Percentiles rank a stretch among this genome's conserved stretches.
phyloP scores from a whole-genome alignment of 441 rosid species.

The Geranium incanum region DNA sequence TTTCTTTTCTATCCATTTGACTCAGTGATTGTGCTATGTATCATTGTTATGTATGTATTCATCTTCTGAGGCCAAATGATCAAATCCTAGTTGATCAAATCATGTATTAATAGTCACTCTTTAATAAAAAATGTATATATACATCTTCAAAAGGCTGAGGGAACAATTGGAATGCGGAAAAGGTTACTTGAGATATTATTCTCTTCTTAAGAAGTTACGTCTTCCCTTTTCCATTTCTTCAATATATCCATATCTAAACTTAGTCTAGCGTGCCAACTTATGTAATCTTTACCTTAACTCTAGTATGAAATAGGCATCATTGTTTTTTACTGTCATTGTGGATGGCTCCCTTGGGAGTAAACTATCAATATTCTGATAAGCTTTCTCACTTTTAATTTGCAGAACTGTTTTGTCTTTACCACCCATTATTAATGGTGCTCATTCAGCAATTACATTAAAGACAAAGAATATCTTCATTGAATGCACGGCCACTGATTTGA shows the following conservation, averaged over 20 bases:
- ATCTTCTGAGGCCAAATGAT: too few relatives aligned
- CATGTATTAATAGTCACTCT: too few relatives aligned
- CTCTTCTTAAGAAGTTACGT: neutral
- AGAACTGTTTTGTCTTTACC: slow-evolving; percentile 88
- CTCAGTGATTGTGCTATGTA: too few relatives aligned
- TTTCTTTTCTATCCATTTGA: neutral
- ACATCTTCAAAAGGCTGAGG: neutral
- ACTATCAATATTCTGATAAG: slow-evolving; percentile 3
- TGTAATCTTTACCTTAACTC: neutral
- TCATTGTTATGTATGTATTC: too few relatives aligned
- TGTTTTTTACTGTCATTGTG: neutral
- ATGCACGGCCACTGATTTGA: slow-evolving; percentile 91
- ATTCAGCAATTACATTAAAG: slow-evolving; percentile 82
- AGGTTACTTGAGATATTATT: neutral
- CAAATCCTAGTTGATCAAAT: too few relatives aligned
- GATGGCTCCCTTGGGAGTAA: neutral
- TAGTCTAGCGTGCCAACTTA: neutral
- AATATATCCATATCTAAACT: neutral
- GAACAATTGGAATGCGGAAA: neutral
- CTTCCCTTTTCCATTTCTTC: neutral
- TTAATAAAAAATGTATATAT: neutral
- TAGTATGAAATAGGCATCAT: neutral
- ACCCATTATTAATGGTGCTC: slow-evolving; percentile 91
- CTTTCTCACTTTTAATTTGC: slow-evolving; percentile 21
- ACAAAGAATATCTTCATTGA: slow-evolving; percentile 92